phyloP scores from a whole-genome alignment of 1,284 basidiomycete species.

The Hymenochaete sp. region DNA sequence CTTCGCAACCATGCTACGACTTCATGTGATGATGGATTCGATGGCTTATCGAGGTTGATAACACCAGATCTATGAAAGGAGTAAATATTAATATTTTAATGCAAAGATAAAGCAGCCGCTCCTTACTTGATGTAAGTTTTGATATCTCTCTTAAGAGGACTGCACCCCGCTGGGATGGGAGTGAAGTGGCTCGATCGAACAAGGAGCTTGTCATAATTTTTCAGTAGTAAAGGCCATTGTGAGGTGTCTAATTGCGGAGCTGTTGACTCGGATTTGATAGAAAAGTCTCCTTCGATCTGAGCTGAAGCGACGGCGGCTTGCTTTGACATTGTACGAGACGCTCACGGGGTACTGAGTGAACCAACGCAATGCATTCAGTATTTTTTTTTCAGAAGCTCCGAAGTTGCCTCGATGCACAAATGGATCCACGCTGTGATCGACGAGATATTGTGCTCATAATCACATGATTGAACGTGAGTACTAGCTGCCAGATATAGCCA shows the following conservation, averaged over 20 bases:
- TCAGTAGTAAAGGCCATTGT: slow-evolving; percentile 95
- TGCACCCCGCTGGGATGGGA: slow-evolving; percentile 87
- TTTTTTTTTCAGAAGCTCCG: too few species aligned
- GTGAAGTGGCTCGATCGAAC: slow-evolving; percentile 97
- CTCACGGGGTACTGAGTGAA: too few species aligned
- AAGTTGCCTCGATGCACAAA: not conserved
- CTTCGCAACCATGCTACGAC: slow-evolving; percentile 98
- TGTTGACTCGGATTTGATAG: slow-evolving; percentile 72
- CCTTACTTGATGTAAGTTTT: slow-evolving; percentile 78
- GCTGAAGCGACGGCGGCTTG: slow-evolving; percentile 57
- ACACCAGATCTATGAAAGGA: slow-evolving; percentile 71
- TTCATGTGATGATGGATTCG: slow-evolving; percentile 99
- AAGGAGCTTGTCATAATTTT: slow-evolving; percentile 97
- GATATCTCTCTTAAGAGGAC: slow-evolving; percentile 91
- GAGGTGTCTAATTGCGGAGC: slow-evolving; percentile 86
- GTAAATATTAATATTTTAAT: not conserved
- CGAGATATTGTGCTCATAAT: not conserved
- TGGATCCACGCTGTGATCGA: not conserved
- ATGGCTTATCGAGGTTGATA: slow-evolving; percentile 99
- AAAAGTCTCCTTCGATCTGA: slow-evolving; percentile 68
- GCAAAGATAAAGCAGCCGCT: slow-evolving; percentile 17
- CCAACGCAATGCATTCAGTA: too few species aligned
- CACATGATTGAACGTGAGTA: not conserved
- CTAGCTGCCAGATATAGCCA: not conserved
- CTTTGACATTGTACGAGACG: slow-evolving; percentile 20